Conservation (phyloP, 2,329 filamentous ascomycete species). For the Teratosphaeriaceae sp. region DNA sequence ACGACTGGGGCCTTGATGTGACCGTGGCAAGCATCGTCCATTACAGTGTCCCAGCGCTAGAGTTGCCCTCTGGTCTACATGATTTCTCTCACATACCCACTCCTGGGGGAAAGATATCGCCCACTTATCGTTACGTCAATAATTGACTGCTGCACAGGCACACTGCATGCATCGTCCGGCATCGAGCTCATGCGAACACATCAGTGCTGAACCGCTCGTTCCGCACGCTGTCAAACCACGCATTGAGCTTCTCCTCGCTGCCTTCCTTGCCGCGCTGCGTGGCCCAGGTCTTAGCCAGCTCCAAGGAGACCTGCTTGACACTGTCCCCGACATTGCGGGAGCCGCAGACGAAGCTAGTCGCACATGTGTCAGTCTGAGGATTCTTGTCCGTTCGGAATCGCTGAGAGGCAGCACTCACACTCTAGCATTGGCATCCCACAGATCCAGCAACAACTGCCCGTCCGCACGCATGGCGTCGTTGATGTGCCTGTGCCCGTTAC, state of each 20-base stretch:
- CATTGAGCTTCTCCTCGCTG: conserved; percentile 14
- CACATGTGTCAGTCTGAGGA: no score
- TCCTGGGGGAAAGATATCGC: no score
- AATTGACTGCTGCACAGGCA: no score
- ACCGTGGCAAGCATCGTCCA: no score
- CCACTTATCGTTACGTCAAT: no score
- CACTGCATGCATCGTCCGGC: no score
- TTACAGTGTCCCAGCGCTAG: no score
- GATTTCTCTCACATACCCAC: no score
- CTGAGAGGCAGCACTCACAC: conserved; percentile 24
- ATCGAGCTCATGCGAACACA: conserved; percentile 17
- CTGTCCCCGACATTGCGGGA: conserved; percentile 29
- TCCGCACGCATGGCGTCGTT: conserved; percentile 26
- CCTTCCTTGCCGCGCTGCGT: conserved; percentile 28
- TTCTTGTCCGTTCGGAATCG: no score
- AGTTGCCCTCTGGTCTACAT: no score
- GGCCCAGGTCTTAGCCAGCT: conserved; percentile 33
- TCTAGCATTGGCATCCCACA: conserved; percentile 47
- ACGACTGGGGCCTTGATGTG: no score
- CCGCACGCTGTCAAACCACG: conserved; percentile 20
- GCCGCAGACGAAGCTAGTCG: conserved; percentile 58
- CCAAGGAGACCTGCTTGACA: conserved; percentile 1
- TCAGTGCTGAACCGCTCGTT: conserved; percentile 18
- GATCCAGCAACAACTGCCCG: conserved; percentile 25
- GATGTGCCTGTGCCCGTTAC: conserved; percentile 40